Base-by-base conservation (phyloP, 1,139 yeast species). In the Pichia sp. region DNA sequence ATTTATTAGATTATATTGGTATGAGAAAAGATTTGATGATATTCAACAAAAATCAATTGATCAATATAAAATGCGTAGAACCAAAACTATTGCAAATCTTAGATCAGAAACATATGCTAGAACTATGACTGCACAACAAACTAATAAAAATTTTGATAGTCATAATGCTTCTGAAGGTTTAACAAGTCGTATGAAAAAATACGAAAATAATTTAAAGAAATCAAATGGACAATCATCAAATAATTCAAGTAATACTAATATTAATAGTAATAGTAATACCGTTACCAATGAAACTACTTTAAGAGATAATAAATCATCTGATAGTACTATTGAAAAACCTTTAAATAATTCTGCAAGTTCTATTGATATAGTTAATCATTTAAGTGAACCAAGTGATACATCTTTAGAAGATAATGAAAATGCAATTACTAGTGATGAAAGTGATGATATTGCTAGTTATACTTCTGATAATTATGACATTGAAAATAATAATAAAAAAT, bases 1-100 rank as follows among this genome's bases (percentile, higher is more conserved):
- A 22, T 80, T 87, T 54, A 70, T 90, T n/a, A 73, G 97, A 43
- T 68, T 92, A 39, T 87, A 85, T 61, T 86, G 95, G 85, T 92
- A 87, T 64, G 96, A 90, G 60, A 75, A 89, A 51, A 77, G 84
- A 56, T 89, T 94, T 62, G 92, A 87, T 60, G 78, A 82, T 54
- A 90, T 94, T 58, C 82, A 82, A 53, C 78, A 73, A 47, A 73
- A 74, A 45, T 86, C 96, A 24, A 85, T 84, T 58, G 61, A 77
- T 52, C 83, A 89, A 59, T 83, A 80, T 60, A 76, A 78, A 59
- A 82, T 87, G 86, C 75, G 97, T 56, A 71, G 95, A 48, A 76
- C 86, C 0, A 86, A 86, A 32, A 87, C 95, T 0, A 61, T 84
- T 48, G 80, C 86, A 31, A 80, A 83, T 2, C 50, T 60, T 30